phyloP scores from a whole-genome alignment of 116 monocot genomes.

The Zostera marina region DNA sequence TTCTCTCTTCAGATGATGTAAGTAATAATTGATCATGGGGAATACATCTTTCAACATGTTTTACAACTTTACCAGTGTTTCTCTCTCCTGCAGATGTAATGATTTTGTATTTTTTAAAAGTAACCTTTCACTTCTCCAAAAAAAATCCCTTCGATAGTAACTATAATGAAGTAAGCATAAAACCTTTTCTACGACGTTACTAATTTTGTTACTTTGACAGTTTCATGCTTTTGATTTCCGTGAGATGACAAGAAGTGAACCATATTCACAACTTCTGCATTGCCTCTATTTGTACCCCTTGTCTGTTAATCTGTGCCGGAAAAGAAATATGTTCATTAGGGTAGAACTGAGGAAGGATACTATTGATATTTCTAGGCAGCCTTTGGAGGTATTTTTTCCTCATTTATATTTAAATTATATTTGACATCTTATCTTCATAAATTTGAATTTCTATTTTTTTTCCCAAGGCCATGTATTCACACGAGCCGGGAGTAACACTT shows the following conservation, averaged over 20 bases:
- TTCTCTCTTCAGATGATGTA: slow-evolving; percentile 37
- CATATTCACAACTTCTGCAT: slow-evolving; percentile 86
- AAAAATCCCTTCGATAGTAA: too few relatives aligned
- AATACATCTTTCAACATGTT: not conserved
- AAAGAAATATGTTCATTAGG: slow-evolving; percentile 86
- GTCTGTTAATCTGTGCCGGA: slow-evolving; percentile 82
- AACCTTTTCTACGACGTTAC: not conserved
- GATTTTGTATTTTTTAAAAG: not conserved
- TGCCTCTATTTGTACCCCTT: slow-evolving; percentile 81
- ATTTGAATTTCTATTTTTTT: not conserved
- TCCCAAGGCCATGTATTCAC: slow-evolving; percentile 58
- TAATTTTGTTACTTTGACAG: slow-evolving; percentile 30
- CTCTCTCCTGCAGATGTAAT: not conserved
- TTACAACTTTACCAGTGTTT: not conserved
- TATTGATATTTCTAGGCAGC: slow-evolving; percentile 55
- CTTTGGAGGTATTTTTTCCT: slow-evolving; percentile 52
- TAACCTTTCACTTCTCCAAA: not conserved
- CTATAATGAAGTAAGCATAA: too few relatives aligned
- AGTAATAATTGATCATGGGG: slow-evolving; percentile 9
- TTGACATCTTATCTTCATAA: too few relatives aligned
- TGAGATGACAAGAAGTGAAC: slow-evolving; percentile 76
- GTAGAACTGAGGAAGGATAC: slow-evolving; percentile 94
- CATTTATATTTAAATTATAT: not conserved
- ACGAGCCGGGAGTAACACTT: slow-evolving; percentile 37
- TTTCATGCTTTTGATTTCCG: slow-evolving; percentile 91